Evolutionary conservation across 148 eudicot species (phyloP).

Genomic region (Silene uniflora): DNA sequence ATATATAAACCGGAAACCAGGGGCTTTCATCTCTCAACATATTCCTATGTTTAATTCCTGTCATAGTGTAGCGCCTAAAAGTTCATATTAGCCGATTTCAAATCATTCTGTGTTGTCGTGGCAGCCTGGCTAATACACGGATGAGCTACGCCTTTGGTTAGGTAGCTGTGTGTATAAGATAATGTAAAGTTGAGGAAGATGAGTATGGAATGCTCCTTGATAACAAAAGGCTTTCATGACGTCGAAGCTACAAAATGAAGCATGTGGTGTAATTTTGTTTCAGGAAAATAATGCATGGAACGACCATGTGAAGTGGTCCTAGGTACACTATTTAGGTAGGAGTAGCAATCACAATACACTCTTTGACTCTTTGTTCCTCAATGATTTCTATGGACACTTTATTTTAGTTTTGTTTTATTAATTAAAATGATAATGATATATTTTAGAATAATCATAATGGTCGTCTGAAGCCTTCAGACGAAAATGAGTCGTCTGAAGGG

Average conservation of each 20-base stretch:
- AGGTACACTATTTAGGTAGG: neutral
- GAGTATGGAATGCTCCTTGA: neutral
- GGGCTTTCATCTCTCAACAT: too few species aligned
- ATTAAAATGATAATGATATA: neutral
- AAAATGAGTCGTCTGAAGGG: too few species aligned
- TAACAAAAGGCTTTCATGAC: neutral
- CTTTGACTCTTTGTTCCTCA: neutral
- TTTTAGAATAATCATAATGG: too few species aligned
- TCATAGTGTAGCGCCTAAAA: too few species aligned
- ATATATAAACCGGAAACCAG: too few species aligned
- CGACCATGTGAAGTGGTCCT: conserved; percentile 24
- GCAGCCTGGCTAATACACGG: neutral
- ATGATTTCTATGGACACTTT: neutral
- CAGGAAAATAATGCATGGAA: conserved; percentile 12
- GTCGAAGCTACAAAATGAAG: neutral
- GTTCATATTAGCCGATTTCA: neutral
- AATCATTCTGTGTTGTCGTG: neutral
- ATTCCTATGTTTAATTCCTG: too few species aligned
- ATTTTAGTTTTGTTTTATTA: neutral
- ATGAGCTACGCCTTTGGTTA: neutral
- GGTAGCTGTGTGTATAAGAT: neutral
- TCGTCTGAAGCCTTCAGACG: too few species aligned
- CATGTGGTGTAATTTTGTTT: conserved; percentile 20
- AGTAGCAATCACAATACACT: conserved; percentile 6
- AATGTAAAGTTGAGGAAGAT: neutral